These are phyloP conservation scores for Panicum hallii DNA, from an alignment of 202 grass and related monocot genomes.

Conservation along the genomic window DNA sequence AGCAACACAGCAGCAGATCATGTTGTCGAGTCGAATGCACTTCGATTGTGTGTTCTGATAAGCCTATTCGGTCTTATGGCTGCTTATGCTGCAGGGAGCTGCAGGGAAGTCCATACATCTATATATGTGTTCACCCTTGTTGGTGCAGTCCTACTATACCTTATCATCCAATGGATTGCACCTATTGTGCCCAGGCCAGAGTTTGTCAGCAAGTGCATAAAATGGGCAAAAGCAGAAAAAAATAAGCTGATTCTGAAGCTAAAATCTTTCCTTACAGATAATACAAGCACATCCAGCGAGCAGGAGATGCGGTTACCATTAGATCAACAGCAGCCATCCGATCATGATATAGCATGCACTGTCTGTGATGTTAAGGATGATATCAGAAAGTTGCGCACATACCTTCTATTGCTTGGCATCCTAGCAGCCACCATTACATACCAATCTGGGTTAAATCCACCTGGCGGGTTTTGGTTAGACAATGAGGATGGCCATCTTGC, in stretches of 20 bases:
- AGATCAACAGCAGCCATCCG: neutral
- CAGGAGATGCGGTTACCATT: constrained; percentile 28
- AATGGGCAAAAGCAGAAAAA: constrained; percentile 12
- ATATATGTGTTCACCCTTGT: constrained; percentile 31
- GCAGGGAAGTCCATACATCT: constrained; percentile 35
- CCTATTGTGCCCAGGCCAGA: constrained; percentile 26
- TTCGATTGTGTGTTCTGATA: constrained; percentile 28
- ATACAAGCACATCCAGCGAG: constrained; percentile 11
- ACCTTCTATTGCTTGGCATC: constrained; percentile 31
- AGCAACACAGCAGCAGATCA: constrained; percentile 19
- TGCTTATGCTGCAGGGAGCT: constrained; percentile 34
- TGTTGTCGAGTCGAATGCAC: constrained; percentile 9
- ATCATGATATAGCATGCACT: neutral
- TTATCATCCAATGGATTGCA: constrained; percentile 26
- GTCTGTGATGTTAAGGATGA: neutral
- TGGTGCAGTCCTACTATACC: constrained; percentile 25
- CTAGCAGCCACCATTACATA: constrained; percentile 32
- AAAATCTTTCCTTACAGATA: constrained; percentile 20
- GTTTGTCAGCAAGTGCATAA: constrained; percentile 4
- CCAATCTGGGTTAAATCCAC: constrained; percentile 36
- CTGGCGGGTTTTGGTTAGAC: constrained; percentile 36
- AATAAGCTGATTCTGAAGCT: constrained; percentile 27
- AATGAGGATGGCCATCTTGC: constrained; percentile 32
- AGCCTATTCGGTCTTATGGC: constrained; percentile 29
- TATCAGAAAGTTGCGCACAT: constrained; percentile 28